Evolutionary conservation across 2,329 filamentous ascomycete genomes (phyloP), one percentile per base, ranked within the genome.

Genomic region (Aspergillus sojae): DNA sequence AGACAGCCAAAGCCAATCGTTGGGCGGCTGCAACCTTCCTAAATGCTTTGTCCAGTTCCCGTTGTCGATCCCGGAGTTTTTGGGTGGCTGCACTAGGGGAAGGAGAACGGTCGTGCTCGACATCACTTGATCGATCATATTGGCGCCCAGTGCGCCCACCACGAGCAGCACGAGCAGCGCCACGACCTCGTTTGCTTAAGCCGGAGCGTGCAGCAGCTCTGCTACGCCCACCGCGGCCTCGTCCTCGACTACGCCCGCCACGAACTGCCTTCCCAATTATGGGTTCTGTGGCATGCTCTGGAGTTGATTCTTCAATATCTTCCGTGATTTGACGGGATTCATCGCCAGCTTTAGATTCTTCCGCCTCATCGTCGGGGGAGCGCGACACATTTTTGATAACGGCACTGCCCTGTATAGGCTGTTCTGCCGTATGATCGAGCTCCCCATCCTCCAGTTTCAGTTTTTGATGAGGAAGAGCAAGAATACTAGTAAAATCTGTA

Each of bases 11-110:
- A 14, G 80, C 76, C 34, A 80, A 66, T 57, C 75, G 70, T 62
- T 82, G 80, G 5, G 76, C 78, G 26, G 74, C 71, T 30, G 77
- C 79, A 14, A 82, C 74, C 57, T 73, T 75, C 62, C 76, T 79
- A 65, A 79, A 82, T 10, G 77, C 74, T 32, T 74, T 73, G 50
- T 79, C 78, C 43, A 82, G 63, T 63, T 82, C 78, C 19, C 76
- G 75, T 68, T 81, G 78, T 11, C 80, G 76, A 48, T 78, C 72
- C 60, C 77, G 76, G 28, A 81, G 73, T 41, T 75, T 73, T 66
- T 78, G 72, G 45, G 78, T 74, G 45, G 74, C 68, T 61, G 74
- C 72, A 65, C 70, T 75, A 6, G 77, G 76, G 2, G 77, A 77
- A 19, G 77, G 75, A 19, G 78, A 76, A 23, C 71, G 72, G 52